A percentile compares a stretch with the other conserved stretches of the same genome.
phyloP scores from a whole-genome alignment of 495 filamentous ascomycete species.

The Aspergillus panamensis region DNA sequence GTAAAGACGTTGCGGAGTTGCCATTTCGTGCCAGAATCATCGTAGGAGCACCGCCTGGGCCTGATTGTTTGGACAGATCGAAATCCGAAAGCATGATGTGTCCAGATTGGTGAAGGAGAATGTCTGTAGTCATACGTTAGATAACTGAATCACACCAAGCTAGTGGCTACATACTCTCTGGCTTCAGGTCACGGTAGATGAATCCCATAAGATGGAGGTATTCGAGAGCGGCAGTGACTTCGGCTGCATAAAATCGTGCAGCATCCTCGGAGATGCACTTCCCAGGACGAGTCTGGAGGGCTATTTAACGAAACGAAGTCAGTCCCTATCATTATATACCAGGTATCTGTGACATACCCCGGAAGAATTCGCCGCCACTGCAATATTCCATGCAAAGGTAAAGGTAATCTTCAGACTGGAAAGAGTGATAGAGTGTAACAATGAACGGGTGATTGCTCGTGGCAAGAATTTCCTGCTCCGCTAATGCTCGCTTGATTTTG shows the following conservation, averaged over 20 bases:
- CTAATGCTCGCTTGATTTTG: constrained; percentile 97
- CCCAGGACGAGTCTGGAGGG: constrained; percentile 91
- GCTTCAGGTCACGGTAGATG: constrained; percentile 96
- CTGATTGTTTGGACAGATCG: constrained; percentile 96
- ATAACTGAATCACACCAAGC: constrained; percentile 4
- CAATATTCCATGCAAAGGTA: constrained; percentile 99
- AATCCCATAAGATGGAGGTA: constrained; percentile 99
- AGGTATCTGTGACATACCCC: constrained; percentile 49
- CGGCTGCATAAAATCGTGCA: constrained; percentile 93
- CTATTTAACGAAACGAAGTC: constrained; percentile 34
- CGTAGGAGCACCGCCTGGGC: constrained; percentile 89
- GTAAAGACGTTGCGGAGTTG: constrained; percentile 73
- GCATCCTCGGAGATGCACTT: constrained; percentile 97
- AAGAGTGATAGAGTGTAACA: constrained; percentile 96
- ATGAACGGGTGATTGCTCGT: constrained; percentile 99
- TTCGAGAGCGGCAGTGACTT: constrained; percentile 96
- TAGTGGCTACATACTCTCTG: constrained; percentile 72
- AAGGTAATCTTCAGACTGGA: constrained; percentile 97
- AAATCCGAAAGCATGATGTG: constrained; percentile 99
- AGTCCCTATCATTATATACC: not conserved
- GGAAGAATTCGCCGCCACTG: constrained; percentile 96
- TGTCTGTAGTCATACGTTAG: constrained; percentile 56
- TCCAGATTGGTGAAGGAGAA: constrained; percentile 94
- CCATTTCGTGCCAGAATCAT: constrained; percentile 92
- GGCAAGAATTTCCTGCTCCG: constrained; percentile 95